Base-by-base conservation (phyloP, 2,329 filamentous ascomycete genomes). In the Falciphora oryzae region DNA sequence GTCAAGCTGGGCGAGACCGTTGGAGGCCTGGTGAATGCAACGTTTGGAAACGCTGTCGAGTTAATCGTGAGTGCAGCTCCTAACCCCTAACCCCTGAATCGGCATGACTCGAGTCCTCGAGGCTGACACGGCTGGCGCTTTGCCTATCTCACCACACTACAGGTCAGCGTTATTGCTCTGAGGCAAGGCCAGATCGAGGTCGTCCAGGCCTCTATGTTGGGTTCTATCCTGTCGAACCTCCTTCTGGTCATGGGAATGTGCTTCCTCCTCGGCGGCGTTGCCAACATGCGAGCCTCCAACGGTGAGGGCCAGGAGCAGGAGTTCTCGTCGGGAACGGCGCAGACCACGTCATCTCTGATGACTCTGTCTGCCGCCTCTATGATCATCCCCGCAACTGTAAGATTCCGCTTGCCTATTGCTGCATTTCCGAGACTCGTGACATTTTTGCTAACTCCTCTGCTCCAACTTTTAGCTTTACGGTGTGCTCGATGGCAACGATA, bases 161-260 rank as follows among this genome's bases (percentile, higher is more conserved):
- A 94, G 91, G 91, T 96, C 74, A 96, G 92, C 75, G 94, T 98
- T 70, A 90, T 98, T 68, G 95, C 95, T 25, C 84, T 99, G 59
- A 86, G 82, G 69, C 87, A 95, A 70, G 87, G 88, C 68, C 90
- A 98, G 78, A 96, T 97, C 73, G 89, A 94, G 71, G 93, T 98
- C 69, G 94, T 98, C n/a, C 95, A 98, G 79, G 90, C 94, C 27
- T 96, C 92, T 68, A 98, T 98, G 93, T 87, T 98, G 44, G 94
- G 95, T 61, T 96, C 91, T 72, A 96, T 98, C 70, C 82, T 98
- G 56, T 97, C 94, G 69, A 98, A 98, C 77, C 89, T 97, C 68
- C 84, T 98, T 10, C 86, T 98, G 28, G 94, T 93, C 60, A 84
- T 93, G 73, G 89, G 90, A 70, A 91, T 91, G 82, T 92, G 89